A percentile compares a stretch with the other conserved stretches of the same genome.
phyloP scores from a whole-genome alignment of 106 monocot genomes.

The Amphibolis antarctica region DNA sequence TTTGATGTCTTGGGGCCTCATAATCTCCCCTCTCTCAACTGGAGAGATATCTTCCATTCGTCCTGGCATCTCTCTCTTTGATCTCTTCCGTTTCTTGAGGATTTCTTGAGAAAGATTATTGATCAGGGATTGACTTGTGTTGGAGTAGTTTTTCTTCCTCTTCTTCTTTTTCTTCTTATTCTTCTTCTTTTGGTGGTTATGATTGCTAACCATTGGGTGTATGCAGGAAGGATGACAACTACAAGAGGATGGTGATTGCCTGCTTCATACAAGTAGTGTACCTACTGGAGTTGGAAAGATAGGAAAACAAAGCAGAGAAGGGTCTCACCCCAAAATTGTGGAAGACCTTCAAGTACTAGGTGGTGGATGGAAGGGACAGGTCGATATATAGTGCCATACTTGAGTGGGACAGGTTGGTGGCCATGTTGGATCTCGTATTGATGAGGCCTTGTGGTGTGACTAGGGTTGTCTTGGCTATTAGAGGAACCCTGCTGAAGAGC shows the following conservation, averaged over 20 bases:
- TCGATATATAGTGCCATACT: conserved; percentile 37
- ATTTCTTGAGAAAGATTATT: neutral
- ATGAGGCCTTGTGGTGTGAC: conserved; percentile 37
- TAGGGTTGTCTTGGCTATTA: conserved; percentile 31
- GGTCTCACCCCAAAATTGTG: conserved; percentile 39
- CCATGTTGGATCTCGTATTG: conserved; percentile 18
- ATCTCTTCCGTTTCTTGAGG: too few relatives aligned
- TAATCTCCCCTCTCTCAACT: conserved; percentile 23
- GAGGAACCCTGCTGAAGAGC: conserved; percentile 38
- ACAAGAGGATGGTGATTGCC: conserved; percentile 43
- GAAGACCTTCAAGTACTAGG: conserved; percentile 37
- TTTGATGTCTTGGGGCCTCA: conserved; percentile 24
- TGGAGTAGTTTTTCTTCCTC: too few relatives aligned
- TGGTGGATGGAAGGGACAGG: conserved; percentile 32
- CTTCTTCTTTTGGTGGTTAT: too few relatives aligned
- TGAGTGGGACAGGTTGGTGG: conserved; percentile 34
- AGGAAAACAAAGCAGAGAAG: conserved; percentile 23
- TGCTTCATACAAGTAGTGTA: conserved; percentile 46
- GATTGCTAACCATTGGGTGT: neutral
- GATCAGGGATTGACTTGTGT: too few relatives aligned
- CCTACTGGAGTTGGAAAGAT: conserved; percentile 31
- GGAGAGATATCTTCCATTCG: conserved; percentile 26
- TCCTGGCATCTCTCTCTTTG: conserved; percentile 17
- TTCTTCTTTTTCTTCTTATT: too few relatives aligned
- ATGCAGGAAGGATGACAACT: conserved; percentile 35